A percentile compares a stretch with the other conserved stretches of the same genome.
Conservation (phyloP, 2,329 filamentous ascomycete genomes). For the Ophiosphaerella korrae region DNA sequence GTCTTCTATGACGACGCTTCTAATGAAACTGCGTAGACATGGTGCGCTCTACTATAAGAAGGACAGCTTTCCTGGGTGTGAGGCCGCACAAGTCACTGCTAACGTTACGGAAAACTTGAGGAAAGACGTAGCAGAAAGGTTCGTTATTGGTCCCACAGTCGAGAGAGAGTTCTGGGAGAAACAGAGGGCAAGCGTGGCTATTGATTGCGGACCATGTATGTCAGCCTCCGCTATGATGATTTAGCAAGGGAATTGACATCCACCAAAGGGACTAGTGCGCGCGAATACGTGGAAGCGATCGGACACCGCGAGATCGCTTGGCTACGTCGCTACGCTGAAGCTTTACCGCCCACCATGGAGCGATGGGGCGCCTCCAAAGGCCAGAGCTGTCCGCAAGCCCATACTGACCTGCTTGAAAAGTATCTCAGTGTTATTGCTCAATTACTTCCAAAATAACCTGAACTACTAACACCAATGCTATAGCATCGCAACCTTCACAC, state of each 20-base stretch:
- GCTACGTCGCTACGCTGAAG: constrained; percentile 35
- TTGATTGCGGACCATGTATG: constrained; percentile 51
- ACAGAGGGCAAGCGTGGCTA: constrained; percentile 39
- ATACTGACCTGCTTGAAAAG: constrained; percentile 42
- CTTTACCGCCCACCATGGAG: constrained; percentile 14
- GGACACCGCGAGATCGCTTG: constrained; percentile 43
- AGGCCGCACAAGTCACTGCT: constrained; percentile 31
- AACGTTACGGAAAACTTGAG: constrained; percentile 36
- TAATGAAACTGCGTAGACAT: constrained; percentile 32
- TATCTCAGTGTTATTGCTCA: constrained; percentile 38
- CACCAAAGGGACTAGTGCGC: constrained; percentile 23
- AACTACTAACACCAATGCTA: constrained; percentile 34
- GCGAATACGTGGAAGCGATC: constrained; percentile 41
- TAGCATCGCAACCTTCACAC: constrained; percentile 50
- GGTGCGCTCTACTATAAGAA: constrained; percentile 47
- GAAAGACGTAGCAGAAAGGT: constrained; percentile 35
- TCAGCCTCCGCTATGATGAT: background rate
- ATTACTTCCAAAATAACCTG: constrained; percentile 27
- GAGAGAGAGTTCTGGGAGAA: constrained; percentile 44
- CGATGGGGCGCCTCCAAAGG: constrained; percentile 19
- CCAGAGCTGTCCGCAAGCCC: constrained; percentile 25
- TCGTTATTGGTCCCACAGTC: constrained; percentile 47
- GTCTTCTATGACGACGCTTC: constrained; percentile 2
- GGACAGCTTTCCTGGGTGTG: constrained; percentile 36
- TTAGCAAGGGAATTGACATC: no score